Conservation (phyloP, 1,284 basidiomycete species). For the Ceratobasidium sp. region DNA sequence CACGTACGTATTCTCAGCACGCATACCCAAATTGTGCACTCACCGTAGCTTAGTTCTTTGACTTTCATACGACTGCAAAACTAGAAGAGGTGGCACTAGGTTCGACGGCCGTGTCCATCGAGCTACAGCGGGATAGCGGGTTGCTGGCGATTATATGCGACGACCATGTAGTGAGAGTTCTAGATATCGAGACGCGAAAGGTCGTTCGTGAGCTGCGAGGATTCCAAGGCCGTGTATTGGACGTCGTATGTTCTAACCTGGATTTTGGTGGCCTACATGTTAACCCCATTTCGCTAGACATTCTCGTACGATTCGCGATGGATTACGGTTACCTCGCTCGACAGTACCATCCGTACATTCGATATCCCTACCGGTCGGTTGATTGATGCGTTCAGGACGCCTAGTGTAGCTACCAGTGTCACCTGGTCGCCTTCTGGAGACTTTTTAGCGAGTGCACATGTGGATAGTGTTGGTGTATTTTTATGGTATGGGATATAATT, state of each 20-base stretch:
- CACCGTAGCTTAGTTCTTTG: constrained; percentile 80
- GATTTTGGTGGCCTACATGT: background rate
- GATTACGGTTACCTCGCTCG: constrained; percentile 87
- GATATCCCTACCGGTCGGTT: constrained; percentile 93
- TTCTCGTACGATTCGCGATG: constrained; percentile 95
- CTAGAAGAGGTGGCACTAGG: constrained; percentile 72
- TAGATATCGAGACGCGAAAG: constrained; percentile 90
- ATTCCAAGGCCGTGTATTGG: constrained; percentile 80
- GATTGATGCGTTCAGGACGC: constrained; percentile 90
- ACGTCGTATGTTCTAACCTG: constrained; percentile 65
- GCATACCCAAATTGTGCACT: background rate
- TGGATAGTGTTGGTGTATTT: constrained; percentile 92
- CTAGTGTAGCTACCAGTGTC: constrained; percentile 89
- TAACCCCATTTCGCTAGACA: constrained; percentile 56
- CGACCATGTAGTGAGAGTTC: constrained; percentile 80
- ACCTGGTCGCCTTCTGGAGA: constrained; percentile 95
- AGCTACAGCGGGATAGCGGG: constrained; percentile 84
- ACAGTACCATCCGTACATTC: constrained; percentile 93
- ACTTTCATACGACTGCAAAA: constrained; percentile 85
- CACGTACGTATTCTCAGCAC: constrained; percentile 63
- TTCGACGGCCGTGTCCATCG: constrained; percentile 72
- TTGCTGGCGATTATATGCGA: constrained; percentile 87
- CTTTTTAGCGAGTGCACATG: constrained; percentile 94
- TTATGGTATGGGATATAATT: constrained; percentile 70
- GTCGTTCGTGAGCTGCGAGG: constrained; percentile 88